Conservation (phyloP, 2,329 filamentous ascomycete species). For the Verticillium longisporum region DNA sequence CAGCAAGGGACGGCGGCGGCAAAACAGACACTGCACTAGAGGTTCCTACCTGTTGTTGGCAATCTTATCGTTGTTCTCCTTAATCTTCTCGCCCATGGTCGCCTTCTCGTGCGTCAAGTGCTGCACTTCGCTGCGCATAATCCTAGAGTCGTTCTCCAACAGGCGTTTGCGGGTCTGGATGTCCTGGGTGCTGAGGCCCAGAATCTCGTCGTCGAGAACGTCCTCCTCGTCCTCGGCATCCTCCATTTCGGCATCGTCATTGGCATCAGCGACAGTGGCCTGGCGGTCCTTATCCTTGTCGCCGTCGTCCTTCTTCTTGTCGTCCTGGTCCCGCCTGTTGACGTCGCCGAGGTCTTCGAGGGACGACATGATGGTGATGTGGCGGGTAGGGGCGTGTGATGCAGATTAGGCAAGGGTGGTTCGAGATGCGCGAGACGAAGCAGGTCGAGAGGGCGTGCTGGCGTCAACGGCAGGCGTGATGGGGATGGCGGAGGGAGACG, state of each 20-base stretch:
- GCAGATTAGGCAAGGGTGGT: neutral
- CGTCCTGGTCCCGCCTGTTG: conserved; percentile 72
- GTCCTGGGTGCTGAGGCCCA: conserved; percentile 88
- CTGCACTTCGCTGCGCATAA: conserved; percentile 97
- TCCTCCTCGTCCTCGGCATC: conserved; percentile 76
- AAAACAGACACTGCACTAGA: neutral
- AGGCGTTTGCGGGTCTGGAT: conserved; percentile 85
- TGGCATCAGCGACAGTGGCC: conserved; percentile 43
- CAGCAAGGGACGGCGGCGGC: neutral
- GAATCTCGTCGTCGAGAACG: conserved; percentile 86
- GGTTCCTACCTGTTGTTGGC: conserved; percentile 83
- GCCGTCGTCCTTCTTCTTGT: conserved; percentile 42
- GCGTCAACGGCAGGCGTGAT: neutral
- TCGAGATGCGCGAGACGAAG: neutral
- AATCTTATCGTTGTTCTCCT: conserved; percentile 98
- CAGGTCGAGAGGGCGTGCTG: conserved; percentile 1
- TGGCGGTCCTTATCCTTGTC: conserved; percentile 26
- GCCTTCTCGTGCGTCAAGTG: conserved; percentile 92
- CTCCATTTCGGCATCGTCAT: conserved; percentile 82
- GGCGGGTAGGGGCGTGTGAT: neutral
- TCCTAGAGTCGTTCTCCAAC: conserved; percentile 93
- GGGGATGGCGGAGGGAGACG: neutral
- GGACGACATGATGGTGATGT: conserved; percentile 63
- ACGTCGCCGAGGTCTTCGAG: conserved; percentile 89
- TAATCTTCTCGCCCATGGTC: conserved; percentile 97